These are phyloP conservation scores for Saturnispora mendoncae DNA, from an alignment of 805 yeast species.

Conservation along the genomic window DNA sequence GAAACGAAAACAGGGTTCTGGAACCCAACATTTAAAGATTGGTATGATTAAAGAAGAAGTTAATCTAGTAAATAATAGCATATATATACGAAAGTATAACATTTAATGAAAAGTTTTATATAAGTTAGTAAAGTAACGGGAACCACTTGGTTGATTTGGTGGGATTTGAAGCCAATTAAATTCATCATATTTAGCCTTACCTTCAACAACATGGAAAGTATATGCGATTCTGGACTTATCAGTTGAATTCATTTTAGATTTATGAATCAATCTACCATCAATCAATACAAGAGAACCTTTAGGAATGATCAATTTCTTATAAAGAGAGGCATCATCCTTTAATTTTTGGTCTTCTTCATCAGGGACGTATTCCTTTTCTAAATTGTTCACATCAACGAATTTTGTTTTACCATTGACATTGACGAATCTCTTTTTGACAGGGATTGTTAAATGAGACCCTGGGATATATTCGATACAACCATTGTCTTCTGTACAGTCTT, in stretches of 20 bases:
- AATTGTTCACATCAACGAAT: slow-evolving; percentile 30
- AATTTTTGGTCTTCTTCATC: slow-evolving; percentile 19
- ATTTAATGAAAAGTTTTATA: slow-evolving; percentile 16
- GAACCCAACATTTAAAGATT: slow-evolving; percentile 12
- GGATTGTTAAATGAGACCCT: slow-evolving; percentile 55
- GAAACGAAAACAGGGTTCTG: slow-evolving; percentile 21
- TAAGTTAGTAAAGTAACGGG: slow-evolving; percentile 48
- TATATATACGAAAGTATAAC: too few relatives aligned
- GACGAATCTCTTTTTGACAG: slow-evolving; percentile 55
- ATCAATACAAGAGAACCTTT: slow-evolving; percentile 68
- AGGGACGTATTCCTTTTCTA: slow-evolving; percentile 10
- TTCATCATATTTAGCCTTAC: slow-evolving; percentile 48
- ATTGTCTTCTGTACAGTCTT: slow-evolving; percentile 56
- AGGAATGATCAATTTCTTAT: slow-evolving; percentile 47
- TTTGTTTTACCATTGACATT: slow-evolving; percentile 51
- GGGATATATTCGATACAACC: slow-evolving; percentile 66
- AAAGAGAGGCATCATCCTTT: slow-evolving; percentile 33
- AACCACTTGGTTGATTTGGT: slow-evolving; percentile 41
- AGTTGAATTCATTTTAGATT: slow-evolving; percentile 54
- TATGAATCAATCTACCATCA: slow-evolving; percentile 63
- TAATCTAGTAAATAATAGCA: not conserved
- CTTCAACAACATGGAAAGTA: slow-evolving; percentile 75
- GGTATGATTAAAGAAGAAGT: not conserved
- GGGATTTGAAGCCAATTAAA: slow-evolving; percentile 77
- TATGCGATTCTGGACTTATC: slow-evolving; percentile 59